These are phyloP conservation scores for Macroventuria anomochaeta DNA, from an alignment of 2,329 filamentous ascomycete genomes.

Conservation along the genomic window DNA sequence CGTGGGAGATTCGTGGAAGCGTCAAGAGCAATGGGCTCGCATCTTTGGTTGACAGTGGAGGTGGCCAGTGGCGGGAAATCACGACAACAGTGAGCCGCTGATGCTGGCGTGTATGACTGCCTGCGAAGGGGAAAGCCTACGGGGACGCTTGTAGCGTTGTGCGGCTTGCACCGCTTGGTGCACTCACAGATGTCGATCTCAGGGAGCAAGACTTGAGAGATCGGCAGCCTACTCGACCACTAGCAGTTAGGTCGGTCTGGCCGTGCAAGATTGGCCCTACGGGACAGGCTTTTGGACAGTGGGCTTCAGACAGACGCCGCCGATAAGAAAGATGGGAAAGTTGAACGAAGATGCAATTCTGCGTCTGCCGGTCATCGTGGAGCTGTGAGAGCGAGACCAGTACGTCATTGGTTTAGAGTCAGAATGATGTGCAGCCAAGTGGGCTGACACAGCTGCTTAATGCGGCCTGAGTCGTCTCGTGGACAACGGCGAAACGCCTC, in stretches of 20 bases:
- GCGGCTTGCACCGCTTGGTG: conserved; percentile 26
- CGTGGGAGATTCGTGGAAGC: neutral
- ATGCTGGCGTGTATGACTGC: conserved; percentile 13
- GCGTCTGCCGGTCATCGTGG: neutral
- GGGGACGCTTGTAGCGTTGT: conserved; percentile 14
- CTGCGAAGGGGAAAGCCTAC: conserved; percentile 17
- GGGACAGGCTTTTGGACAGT: conserved; percentile 1
- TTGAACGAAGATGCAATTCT: conserved; percentile 11
- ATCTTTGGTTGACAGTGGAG: neutral
- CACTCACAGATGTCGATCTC: conserved; percentile 26
- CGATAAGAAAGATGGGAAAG: conserved; percentile 10
- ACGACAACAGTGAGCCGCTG: conserved; percentile 7
- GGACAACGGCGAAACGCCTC: conserved; percentile 6
- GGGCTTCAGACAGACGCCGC: neutral
- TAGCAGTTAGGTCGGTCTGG: conserved; percentile 16
- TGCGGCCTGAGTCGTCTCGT: neutral
- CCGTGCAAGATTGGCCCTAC: conserved; percentile 10
- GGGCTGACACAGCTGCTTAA: conserved; percentile 1
- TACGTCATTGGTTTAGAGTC: conserved; percentile 6
- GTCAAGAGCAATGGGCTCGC: conserved; percentile 5
- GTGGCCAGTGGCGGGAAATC: conserved; percentile 3
- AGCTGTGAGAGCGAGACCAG: neutral
- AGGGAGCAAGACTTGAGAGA: conserved; percentile 16
- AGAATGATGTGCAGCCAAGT: conserved; percentile 10
- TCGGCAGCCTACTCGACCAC: conserved; percentile 22